These are phyloP conservation scores for Coccomyxa subellipsoidea DNA, from an alignment of 163 green algal species.

Conservation along the genomic window DNA sequence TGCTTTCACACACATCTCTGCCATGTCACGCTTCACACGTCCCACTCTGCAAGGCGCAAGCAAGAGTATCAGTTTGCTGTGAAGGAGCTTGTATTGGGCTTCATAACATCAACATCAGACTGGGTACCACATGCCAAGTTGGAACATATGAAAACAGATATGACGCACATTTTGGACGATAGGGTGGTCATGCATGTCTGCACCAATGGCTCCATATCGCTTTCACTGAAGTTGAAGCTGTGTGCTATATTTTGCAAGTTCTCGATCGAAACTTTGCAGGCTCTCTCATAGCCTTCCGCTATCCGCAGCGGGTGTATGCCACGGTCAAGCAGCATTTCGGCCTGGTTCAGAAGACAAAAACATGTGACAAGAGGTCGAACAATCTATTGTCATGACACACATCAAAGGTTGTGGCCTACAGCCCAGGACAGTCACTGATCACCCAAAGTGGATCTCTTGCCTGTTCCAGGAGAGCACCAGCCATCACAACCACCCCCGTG, in stretches of 20 bases:
- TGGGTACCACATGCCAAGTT: no score
- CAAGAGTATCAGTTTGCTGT: background rate
- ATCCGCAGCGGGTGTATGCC: constrained; percentile 96
- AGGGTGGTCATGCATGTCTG: constrained; percentile 99
- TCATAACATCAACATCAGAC: no score
- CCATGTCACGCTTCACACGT: constrained; percentile 89
- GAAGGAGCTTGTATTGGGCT: no score
- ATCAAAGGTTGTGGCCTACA: background rate
- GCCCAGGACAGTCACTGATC: background rate
- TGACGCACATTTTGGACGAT: constrained; percentile 94
- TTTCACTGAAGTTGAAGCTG: constrained; percentile 81
- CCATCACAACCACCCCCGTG: constrained; percentile 95
- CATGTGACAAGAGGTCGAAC: background rate
- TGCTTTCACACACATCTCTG: constrained; percentile 96
- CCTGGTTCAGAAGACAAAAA: background rate
- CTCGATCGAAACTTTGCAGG: constrained; percentile 78
- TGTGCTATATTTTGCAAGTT: constrained; percentile 85
- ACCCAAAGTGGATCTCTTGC: constrained; percentile 29
- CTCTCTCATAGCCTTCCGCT: constrained; percentile 98
- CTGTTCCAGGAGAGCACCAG: constrained; percentile 80
- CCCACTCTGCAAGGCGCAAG: constrained; percentile 72
- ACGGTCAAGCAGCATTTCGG: constrained; percentile 79
- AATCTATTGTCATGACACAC: background rate
- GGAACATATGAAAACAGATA: no score
- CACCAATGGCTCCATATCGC: constrained; percentile 90